Percentiles rank a stretch among this genome's conserved stretches.
phyloP scores from a whole-genome alignment of 1,284 basidiomycete genomes.

The Mycena citricolor region DNA sequence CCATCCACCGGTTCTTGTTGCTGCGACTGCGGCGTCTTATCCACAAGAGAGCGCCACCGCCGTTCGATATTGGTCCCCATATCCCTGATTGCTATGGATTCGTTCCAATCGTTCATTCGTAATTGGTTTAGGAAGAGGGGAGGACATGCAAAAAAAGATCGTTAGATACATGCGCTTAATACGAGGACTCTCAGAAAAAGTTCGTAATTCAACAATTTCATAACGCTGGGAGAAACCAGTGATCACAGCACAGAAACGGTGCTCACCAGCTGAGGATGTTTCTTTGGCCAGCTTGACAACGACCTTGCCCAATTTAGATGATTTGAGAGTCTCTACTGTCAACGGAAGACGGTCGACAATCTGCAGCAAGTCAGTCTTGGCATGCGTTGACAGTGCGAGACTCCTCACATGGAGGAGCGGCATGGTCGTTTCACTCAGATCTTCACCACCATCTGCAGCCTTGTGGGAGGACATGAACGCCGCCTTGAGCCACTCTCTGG shows the following conservation, averaged over 20 bases:
- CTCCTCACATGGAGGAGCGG: slow-evolving; percentile 75
- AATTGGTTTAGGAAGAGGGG: slow-evolving; percentile 27
- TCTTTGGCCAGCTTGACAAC: slow-evolving; percentile 72
- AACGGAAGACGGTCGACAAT: slow-evolving; percentile 80
- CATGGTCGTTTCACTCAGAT: slow-evolving; percentile 75
- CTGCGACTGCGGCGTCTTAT: slow-evolving; percentile 39
- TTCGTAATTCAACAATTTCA: no score
- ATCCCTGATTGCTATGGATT: slow-evolving; percentile 77
- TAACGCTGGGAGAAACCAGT: slow-evolving; percentile 19
- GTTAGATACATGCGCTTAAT: slow-evolving; percentile 72
- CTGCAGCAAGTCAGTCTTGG: slow-evolving; percentile 37
- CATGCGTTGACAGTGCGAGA: not conserved
- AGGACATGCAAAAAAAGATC: slow-evolving; percentile 40
- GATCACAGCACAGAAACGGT: slow-evolving; percentile 14
- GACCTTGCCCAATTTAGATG: slow-evolving; percentile 75
- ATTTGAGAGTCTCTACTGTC: slow-evolving; percentile 61
- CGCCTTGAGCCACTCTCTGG: slow-evolving; percentile 75
- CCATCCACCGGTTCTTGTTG: slow-evolving; percentile 47
- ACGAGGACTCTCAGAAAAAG: no score
- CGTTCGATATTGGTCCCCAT: slow-evolving; percentile 83
- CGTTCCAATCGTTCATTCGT: slow-evolving; percentile 9
- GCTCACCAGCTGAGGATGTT: slow-evolving; percentile 47
- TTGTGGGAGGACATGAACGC: slow-evolving; percentile 53
- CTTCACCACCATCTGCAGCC: slow-evolving; percentile 30
- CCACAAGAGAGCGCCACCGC: slow-evolving; percentile 69